Base-by-base conservation (phyloP, 805 yeast species). In the Ogataea henricii region DNA sequence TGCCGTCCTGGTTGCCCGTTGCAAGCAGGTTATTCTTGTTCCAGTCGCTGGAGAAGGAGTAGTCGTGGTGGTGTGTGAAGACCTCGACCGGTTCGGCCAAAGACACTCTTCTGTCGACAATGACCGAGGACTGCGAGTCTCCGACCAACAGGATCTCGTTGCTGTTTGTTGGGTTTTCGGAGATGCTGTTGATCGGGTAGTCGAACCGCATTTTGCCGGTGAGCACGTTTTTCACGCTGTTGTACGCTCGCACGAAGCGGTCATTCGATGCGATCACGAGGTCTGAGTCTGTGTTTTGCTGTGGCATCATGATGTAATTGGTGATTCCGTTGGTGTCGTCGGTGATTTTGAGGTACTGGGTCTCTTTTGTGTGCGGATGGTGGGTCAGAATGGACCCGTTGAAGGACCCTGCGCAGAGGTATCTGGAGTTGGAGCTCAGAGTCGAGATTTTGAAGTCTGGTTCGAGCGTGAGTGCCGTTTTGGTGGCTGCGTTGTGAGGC, bases 31-130 rank as follows among this genome's bases (percentile, higher is more conserved):
- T 54, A 40, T 73, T 63, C 12, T 72, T 78, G 37, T 60, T 58
- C 86, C 87, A 82, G 55, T 81, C 85, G 57, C 85, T 81, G 34
- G 82, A 70, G 52, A 82, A 82, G 3, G 82, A 76, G 57, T 60
- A 81, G 57, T 82, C 87, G 41, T 63, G 62, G 59, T 82, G 87
- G 6, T 82, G 83, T 20, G 48, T 47, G 29, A 73, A 48, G 2
- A 16, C 27, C 9, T 38, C 32, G 6, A 46, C 48, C 13, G 50
- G 45, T 3, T 13, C 14, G 1, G 36, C 32, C 4, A 34, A 23
- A 12, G 44, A 16, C n/a, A 32, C 43, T 43, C 83, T 55, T 12
- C 67, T 60, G 58, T 82, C 87, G 3, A 76, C 39, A 3, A 82
- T 68, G 46, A 62, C 68, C 4, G 77, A 65, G 18, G 68, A 64